Percentiles rank a stretch among this genome's conserved stretches.
Evolutionary conservation across 2,329 filamentous ascomycete genomes (phyloP).

Genomic region (Pleoardoris graminearum): DNA sequence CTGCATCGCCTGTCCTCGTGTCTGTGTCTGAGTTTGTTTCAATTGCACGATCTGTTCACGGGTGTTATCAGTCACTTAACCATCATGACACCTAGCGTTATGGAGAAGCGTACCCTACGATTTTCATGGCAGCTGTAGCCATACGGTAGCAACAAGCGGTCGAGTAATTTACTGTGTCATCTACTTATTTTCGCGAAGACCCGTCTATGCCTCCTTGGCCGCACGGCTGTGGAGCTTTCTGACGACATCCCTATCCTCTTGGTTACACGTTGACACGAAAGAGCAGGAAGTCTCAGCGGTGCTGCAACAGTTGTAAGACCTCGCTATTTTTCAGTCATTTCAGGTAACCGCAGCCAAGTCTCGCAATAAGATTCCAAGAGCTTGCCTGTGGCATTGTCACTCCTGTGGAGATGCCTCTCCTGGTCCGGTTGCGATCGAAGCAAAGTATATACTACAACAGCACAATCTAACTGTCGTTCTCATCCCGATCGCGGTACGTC

Average conservation of each 20-base stretch:
- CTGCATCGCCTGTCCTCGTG: not conserved
- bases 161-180: not conserved
- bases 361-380: too few species aligned
- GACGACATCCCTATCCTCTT: not conserved
- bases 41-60: not conserved
- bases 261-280: not conserved
- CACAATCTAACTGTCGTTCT: too few species aligned
- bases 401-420: too few species aligned
- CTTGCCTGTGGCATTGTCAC: too few species aligned
- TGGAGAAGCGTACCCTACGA: not conserved
- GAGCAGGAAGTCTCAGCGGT: constrained; percentile 9
- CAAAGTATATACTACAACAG: too few species aligned
- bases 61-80: not conserved
- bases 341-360: not conserved
- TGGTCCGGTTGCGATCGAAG: too few species aligned
- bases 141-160: not conserved
- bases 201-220: not conserved
- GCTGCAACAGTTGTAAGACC: constrained; percentile 11
- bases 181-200: not conserved
- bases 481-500: too few species aligned
- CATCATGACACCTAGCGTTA: not conserved
- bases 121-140: not conserved
- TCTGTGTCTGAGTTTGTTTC: not conserved
- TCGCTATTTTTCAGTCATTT: not conserved
- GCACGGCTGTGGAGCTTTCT: not conserved